phyloP scores from a whole-genome alignment of 352 stramenopile species.

The Globisporangium paddicum region DNA sequence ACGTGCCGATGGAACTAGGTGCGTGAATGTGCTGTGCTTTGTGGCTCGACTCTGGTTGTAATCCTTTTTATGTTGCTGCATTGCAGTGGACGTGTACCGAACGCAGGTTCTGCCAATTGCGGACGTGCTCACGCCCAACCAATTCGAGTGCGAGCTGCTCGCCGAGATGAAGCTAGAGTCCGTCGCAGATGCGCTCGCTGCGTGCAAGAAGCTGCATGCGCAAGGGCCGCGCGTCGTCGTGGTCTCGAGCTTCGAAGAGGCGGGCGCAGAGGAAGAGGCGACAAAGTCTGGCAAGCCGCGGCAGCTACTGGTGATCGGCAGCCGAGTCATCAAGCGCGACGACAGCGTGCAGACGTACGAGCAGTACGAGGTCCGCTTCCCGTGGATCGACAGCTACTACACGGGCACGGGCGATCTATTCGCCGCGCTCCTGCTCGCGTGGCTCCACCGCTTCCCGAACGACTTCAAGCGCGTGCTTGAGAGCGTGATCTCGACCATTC shows the following conservation, averaged over 20 bases:
- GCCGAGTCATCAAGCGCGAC: slow-evolving; percentile 23
- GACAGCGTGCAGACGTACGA: slow-evolving; percentile 30
- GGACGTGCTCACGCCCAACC: slow-evolving; percentile 81
- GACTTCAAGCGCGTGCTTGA: slow-evolving; percentile 71
- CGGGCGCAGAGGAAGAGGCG: slow-evolving; percentile 25
- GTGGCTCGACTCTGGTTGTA: slow-evolving; percentile 1
- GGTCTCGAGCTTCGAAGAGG: slow-evolving; percentile 79
- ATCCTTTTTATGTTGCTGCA: background rate
- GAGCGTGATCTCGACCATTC: slow-evolving; percentile 75
- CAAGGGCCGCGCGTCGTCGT: slow-evolving; percentile 72
- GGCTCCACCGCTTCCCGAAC: slow-evolving; percentile 54
- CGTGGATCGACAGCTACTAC: slow-evolving; percentile 80
- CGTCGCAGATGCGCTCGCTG: slow-evolving; percentile 54
- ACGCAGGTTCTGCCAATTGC: slow-evolving; percentile 74
- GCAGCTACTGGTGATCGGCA: slow-evolving; percentile 71
- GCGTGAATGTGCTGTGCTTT: slow-evolving; percentile 11
- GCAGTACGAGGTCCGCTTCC: slow-evolving; percentile 77
- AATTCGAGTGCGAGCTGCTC: slow-evolving; percentile 83
- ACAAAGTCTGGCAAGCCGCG: slow-evolving; percentile 18
- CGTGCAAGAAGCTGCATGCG: slow-evolving; percentile 74
- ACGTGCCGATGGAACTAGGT: slow-evolving; percentile 78
- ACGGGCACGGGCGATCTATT: slow-evolving; percentile 83
- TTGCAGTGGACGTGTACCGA: slow-evolving; percentile 73
- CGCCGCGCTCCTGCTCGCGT: slow-evolving; percentile 73
- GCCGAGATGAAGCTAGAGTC: slow-evolving; percentile 63